These are phyloP conservation scores for Voacanga thouarsii DNA, from an alignment of 257 asterid genomes.

Conservation along the genomic window DNA sequence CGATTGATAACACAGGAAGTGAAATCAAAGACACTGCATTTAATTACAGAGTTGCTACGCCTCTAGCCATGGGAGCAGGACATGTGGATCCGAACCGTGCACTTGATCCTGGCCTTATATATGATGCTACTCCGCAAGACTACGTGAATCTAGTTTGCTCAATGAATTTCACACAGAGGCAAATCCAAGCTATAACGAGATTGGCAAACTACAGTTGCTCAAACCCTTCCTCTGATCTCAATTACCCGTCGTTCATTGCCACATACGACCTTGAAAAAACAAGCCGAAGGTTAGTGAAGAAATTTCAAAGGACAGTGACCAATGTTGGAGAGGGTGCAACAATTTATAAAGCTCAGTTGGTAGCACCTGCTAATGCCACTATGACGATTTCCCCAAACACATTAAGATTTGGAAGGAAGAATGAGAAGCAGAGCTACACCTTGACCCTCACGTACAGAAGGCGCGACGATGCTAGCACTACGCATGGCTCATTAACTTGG, in stretches of 20 bases:
- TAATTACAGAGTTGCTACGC: slow-evolving; percentile 5
- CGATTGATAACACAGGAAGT: slow-evolving; percentile 14
- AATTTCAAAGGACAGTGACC: slow-evolving; percentile 39
- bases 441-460: slow-evolving; percentile 26
- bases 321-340: slow-evolving; percentile 40
- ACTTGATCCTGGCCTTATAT: slow-evolving; percentile 51
- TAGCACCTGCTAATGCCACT: slow-evolving; percentile 26
- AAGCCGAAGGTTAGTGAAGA: slow-evolving; percentile 14
- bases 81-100: slow-evolving; percentile 50
- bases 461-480: slow-evolving; percentile 19
- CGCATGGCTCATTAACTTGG: slow-evolving; percentile 49
- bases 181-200: slow-evolving; percentile 32
- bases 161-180: slow-evolving; percentile 37
- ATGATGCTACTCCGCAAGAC: slow-evolving; percentile 44
- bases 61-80: slow-evolving; percentile 43
- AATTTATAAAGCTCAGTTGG: slow-evolving; percentile 30
- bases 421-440: slow-evolving; percentile 38
- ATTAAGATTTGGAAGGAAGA: slow-evolving; percentile 30
- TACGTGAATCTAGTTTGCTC: slow-evolving; percentile 48
- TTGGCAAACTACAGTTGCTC: slow-evolving; percentile 36
- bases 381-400: slow-evolving; percentile 31
- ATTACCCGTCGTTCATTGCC: slow-evolving; percentile 46
- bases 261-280: slow-evolving; percentile 24
- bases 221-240: slow-evolving; percentile 40
- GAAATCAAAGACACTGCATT: slow-evolving; percentile 16